Conservation (phyloP, 768 basidiomycete species). For the Rossbeevera mucosa region DNA sequence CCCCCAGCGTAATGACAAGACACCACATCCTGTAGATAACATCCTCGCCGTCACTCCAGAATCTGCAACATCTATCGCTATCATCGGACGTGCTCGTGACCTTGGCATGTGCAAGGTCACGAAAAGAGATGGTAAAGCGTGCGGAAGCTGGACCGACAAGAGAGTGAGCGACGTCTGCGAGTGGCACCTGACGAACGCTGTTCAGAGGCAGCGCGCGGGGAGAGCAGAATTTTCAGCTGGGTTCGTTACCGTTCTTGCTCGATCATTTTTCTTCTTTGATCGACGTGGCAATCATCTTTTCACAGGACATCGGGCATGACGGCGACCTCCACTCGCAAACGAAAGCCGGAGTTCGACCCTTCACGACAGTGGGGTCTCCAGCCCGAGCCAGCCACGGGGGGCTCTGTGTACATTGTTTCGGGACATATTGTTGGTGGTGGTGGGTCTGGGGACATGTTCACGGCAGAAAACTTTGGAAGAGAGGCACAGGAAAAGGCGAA, state of each 20-base stretch:
- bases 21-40: slow-evolving; percentile 74
- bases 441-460: slow-evolving; percentile 39
- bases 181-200: slow-evolving; percentile 81
- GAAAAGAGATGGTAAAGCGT: slow-evolving; percentile 75
- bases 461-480: slow-evolving; percentile 70
- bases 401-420: slow-evolving; percentile 73
- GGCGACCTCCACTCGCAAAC: slow-evolving; percentile 39
- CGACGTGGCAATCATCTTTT: not conserved
- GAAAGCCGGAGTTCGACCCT: slow-evolving; percentile 60
- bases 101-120: slow-evolving; percentile 78
- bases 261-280: not conserved
- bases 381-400: slow-evolving; percentile 39
- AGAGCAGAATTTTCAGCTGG: slow-evolving; percentile 84
- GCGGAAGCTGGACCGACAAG: slow-evolving; percentile 89
- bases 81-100: slow-evolving; percentile 83
- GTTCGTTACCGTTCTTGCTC: slow-evolving; percentile 39
- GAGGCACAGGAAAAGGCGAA: slow-evolving; percentile 75
- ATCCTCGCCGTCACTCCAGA: slow-evolving; percentile 86
- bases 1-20: slow-evolving; percentile 34
- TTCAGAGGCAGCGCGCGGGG: slow-evolving; percentile 66
- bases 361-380: slow-evolving; percentile 71
- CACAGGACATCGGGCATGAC: slow-evolving; percentile 73
- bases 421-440: slow-evolving; percentile 70
- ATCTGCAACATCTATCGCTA: slow-evolving; percentile 71
- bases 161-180: slow-evolving; percentile 86